phyloP scores from a whole-genome alignment of 2,329 filamentous ascomycete species.

The Aspergillus fumigatiaffinis region DNA sequence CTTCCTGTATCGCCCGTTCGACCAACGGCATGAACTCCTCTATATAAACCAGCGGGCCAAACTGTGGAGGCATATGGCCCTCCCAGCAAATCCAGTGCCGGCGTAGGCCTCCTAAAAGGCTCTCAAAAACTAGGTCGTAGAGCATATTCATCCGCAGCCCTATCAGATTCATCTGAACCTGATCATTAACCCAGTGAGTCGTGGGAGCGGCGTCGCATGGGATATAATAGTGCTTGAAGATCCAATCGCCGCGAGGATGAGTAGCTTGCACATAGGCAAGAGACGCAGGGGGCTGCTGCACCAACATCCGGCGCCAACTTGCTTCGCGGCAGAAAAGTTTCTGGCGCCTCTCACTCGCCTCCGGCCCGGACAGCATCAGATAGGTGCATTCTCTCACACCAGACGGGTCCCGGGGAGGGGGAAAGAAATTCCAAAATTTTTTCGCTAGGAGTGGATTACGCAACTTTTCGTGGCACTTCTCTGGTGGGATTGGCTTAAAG shows the following conservation, averaged over 20 bases:
- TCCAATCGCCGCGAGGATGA: not conserved
- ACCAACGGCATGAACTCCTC: not conserved
- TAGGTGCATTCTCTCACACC: not conserved
- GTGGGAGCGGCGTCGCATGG: not conserved
- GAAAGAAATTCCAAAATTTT: not conserved
- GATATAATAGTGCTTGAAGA: not conserved
- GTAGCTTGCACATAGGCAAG: not conserved
- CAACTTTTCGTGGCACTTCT: not conserved
- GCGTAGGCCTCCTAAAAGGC: not conserved
- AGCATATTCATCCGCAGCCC: not conserved
- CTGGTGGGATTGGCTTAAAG: constrained; percentile 11
- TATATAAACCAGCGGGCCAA: not conserved
- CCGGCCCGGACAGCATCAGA: not conserved
- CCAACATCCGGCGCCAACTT: not conserved
- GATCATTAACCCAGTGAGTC: not conserved
- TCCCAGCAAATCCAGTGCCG: not conserved
- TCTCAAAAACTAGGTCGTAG: not conserved
- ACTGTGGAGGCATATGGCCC: not conserved
- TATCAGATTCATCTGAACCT: not conserved
- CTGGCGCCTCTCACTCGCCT: not conserved
- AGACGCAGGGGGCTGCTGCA: not conserved
- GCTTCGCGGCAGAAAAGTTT: not conserved
- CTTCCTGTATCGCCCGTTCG: not conserved
- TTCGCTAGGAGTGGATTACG: not conserved
- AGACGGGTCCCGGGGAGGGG: not conserved